Percentiles rank a stretch among this genome's conserved stretches.
phyloP scores from a whole-genome alignment of 1,284 basidiomycete genomes.

The Athelia sp. region DNA sequence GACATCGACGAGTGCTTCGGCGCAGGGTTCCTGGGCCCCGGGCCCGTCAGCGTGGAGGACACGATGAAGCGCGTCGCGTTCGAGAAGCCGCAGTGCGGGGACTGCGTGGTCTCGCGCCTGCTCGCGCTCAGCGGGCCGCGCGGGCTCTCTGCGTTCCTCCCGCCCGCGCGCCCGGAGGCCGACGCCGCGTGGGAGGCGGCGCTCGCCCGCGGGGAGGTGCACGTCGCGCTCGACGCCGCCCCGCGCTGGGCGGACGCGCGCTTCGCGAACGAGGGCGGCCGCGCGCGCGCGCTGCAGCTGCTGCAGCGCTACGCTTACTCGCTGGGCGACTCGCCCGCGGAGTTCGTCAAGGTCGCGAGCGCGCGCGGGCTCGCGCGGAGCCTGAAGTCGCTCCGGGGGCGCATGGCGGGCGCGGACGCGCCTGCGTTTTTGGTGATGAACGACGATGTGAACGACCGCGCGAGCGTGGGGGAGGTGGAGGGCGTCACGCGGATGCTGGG shows the following conservation, averaged over 20 bases:
- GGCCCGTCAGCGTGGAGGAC: conserved; percentile 1
- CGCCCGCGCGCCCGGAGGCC: conserved; percentile 1
- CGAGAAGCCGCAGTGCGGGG: conserved; percentile 11
- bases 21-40: background rate
- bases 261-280: background rate
- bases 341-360: conserved; percentile 9
- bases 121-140: conserved; percentile 8
- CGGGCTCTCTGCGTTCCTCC: conserved; percentile 12
- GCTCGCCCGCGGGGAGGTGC: background rate
- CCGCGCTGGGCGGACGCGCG: background rate
- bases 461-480: background rate
- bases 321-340: conserved; percentile 10
- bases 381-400: conserved; percentile 1
- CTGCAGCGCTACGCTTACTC: conserved; percentile 13
- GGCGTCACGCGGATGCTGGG: background rate
- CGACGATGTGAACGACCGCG: conserved; percentile 10
- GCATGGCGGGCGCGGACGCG: conserved; percentile 3
- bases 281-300: background rate
- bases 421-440: conserved; percentile 13
- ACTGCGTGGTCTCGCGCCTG: conserved; percentile 13
- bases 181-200: too few relatives aligned
- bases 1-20: background rate
- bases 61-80: conserved; percentile 12
- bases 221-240: background rate
- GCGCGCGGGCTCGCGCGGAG: background rate